These are phyloP conservation scores for Capsicum pubescens DNA, from an alignment of 257 asterid genomes.

Conservation along the genomic window DNA sequence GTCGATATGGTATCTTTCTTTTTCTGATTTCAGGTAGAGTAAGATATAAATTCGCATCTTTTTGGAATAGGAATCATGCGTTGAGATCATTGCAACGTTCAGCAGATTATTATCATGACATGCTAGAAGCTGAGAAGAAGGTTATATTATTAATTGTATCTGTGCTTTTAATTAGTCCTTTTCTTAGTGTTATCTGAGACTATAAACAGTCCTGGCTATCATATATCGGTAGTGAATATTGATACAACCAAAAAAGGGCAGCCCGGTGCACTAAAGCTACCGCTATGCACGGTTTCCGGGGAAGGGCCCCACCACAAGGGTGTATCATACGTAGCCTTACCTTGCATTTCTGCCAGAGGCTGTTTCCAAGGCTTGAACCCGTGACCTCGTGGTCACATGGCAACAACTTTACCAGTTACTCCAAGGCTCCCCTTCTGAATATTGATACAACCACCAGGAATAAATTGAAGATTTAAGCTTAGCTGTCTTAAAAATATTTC, in stretches of 20 bases:
- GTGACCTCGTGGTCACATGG: too few relatives aligned
- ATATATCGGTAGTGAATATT: background rate
- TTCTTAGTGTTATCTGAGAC: conserved; percentile 10
- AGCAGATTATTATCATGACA: conserved; percentile 58
- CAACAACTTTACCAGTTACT: too few relatives aligned
- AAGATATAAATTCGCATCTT: conserved; percentile 95
- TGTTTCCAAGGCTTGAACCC: too few relatives aligned
- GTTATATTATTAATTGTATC: conserved; percentile 44
- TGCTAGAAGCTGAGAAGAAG: conserved; percentile 89
- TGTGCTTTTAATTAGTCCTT: conserved; percentile 15
- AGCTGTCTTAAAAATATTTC: background rate
- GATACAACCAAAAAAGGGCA: background rate
- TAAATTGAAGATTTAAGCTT: background rate
- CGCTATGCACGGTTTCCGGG: too few relatives aligned
- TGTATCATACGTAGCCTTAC: too few relatives aligned
- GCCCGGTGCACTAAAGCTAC: too few relatives aligned
- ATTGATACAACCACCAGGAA: conserved; percentile 10
- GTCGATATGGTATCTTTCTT: background rate
- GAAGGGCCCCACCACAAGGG: too few relatives aligned
- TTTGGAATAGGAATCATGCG: conserved; percentile 93
- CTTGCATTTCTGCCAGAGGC: too few relatives aligned
- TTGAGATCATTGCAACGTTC: conserved; percentile 72
- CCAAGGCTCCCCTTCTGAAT: background rate
- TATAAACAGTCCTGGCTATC: background rate
- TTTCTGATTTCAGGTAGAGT: conserved; percentile 73